phyloP scores from a whole-genome alignment of 23 red algal genomes.

The Gracilaria gracilis region DNA sequence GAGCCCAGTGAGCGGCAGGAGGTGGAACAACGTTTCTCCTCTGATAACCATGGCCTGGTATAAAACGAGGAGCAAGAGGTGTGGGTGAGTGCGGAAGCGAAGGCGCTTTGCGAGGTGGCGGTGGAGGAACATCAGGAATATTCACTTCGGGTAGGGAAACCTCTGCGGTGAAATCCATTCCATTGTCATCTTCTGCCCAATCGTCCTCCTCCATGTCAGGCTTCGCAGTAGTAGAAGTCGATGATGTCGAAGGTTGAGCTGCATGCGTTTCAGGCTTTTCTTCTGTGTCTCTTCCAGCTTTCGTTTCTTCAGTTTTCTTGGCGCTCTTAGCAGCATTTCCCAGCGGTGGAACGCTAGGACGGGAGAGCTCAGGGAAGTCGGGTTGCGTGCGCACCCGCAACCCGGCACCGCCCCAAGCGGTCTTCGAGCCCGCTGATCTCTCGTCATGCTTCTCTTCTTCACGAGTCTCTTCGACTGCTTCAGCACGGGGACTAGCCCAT shows the following conservation, averaged over 20 bases:
- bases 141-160: constrained; percentile 49
- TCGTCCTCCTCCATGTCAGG: constrained; percentile 64
- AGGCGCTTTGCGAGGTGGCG: constrained; percentile 9
- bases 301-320: constrained; percentile 21
- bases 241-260: constrained; percentile 5
- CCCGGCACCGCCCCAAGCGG: constrained; percentile 52
- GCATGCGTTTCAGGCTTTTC: background rate
- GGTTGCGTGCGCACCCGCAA: constrained; percentile 35
- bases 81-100: constrained; percentile 15
- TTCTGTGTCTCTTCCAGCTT: background rate
- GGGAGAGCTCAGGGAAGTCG: constrained; percentile 33
- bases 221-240: constrained; percentile 19
- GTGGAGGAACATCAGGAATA: constrained; percentile 27
- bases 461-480: constrained; percentile 7
- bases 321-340: constrained; percentile 23
- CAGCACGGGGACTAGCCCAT: constrained; percentile 60
- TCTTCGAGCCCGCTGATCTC: constrained; percentile 19
- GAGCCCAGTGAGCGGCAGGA: constrained; percentile 61
- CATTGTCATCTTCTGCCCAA: constrained; percentile 65
- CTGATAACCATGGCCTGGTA: constrained; percentile 22
- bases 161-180: constrained; percentile 61
- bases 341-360: background rate
- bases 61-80: constrained; percentile 1
- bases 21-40: constrained; percentile 24
- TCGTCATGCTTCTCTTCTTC: constrained; percentile 39